Conservation (phyloP, 163 green algal genomes). For the Scenedesmus sp. region DNA sequence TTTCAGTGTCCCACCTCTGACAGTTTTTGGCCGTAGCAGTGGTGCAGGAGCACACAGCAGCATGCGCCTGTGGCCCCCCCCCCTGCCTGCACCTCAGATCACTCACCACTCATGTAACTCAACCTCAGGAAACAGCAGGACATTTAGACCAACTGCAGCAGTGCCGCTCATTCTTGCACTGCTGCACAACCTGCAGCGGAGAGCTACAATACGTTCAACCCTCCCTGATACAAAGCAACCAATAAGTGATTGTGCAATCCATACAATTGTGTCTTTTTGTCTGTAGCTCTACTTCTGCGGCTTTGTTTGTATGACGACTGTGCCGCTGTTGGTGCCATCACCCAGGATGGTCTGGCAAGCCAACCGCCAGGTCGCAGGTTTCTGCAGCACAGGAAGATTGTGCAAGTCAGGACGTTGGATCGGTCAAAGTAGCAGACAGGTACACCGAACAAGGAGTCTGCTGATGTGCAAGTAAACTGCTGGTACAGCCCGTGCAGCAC, state of each 20-base stretch:
- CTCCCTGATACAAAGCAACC: background rate
- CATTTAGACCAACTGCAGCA: background rate
- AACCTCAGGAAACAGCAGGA: too few relatives aligned
- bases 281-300: constrained; percentile 53
- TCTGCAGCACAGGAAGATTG: constrained; percentile 56
- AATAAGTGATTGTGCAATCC: background rate
- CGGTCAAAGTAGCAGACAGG: background rate
- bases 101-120: too few relatives aligned
- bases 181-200: background rate
- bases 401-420: background rate
- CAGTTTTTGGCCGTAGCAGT: background rate
- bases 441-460: background rate
- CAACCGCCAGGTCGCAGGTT: constrained; percentile 71
- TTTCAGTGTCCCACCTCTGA: too few relatives aligned
- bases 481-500: background rate
- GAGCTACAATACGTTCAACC: background rate
- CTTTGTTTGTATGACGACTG: constrained; percentile 60
- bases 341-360: constrained; percentile 81
- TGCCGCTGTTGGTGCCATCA: constrained; percentile 69
- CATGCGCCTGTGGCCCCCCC: background rate
- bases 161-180: background rate
- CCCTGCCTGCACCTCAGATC: too few relatives aligned
- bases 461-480: background rate
- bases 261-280: background rate
- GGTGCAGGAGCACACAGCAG: background rate